Conservation (phyloP, 257 asterid species). For the Lantana camara region DNA sequence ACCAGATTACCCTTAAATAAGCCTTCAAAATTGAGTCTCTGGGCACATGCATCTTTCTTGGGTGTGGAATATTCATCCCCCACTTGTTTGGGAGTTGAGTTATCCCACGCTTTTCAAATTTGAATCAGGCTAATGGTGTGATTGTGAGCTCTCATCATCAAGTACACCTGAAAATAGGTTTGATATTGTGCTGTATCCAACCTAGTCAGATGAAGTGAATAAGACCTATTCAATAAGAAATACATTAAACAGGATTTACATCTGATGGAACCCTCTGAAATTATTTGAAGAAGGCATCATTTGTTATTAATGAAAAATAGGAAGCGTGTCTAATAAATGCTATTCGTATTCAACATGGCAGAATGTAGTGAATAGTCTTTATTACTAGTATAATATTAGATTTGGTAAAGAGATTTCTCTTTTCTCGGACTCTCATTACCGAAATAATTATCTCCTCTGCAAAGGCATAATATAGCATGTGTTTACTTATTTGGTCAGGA, state of each 20-base stretch:
- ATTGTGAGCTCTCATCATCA: too few relatives aligned
- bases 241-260: not conserved
- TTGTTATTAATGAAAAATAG: not conserved
- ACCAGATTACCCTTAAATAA: too few relatives aligned
- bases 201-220: too few relatives aligned
- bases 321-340: not conserved
- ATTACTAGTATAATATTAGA: not conserved
- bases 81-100: too few relatives aligned
- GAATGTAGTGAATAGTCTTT: not conserved
- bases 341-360: conserved; percentile 6
- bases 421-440: conserved; percentile 9
- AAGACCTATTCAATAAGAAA: not conserved
- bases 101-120: too few relatives aligned
- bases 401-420: conserved; percentile 14
- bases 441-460: conserved; percentile 14
- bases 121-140: too few relatives aligned
- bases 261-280: not conserved
- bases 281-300: not conserved
- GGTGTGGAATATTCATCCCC: too few relatives aligned
- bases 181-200: too few relatives aligned
- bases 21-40: too few relatives aligned
- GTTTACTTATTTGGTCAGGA: conserved; percentile 16
- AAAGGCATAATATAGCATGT: conserved; percentile 1
- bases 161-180: too few relatives aligned
- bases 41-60: too few relatives aligned